A percentile compares a stretch with the other conserved stretches of the same genome.
Evolutionary conservation across 345 rosid genomes (phyloP).

Genomic region (Turnera subulata): DNA sequence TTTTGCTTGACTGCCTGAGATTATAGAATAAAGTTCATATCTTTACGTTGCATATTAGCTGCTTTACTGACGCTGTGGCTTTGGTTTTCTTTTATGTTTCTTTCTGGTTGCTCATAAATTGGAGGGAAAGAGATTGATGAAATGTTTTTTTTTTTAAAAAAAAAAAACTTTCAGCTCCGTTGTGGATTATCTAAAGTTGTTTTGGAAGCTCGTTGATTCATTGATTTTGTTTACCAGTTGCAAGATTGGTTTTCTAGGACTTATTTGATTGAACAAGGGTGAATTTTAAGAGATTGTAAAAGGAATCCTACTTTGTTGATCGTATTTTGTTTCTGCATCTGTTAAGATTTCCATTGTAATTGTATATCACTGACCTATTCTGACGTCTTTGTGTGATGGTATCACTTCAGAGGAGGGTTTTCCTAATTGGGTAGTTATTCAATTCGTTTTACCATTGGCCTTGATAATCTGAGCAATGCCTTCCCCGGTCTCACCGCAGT

Average conservation of each 20-base stretch:
- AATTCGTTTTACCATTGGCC: neutral
- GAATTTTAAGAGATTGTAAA: neutral
- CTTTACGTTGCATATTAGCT: too few relatives aligned
- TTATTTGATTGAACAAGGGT: neutral
- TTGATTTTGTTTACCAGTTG: neutral
- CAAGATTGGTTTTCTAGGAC: neutral
- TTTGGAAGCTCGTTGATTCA: slow-evolving; percentile 1
- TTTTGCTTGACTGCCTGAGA: too few relatives aligned
- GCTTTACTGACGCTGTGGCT: too few relatives aligned
- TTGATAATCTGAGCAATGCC: slow-evolving; percentile 50
- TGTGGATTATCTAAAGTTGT: too few relatives aligned
- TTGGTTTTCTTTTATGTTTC: too few relatives aligned
- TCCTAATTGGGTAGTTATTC: neutral
- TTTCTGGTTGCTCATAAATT: too few relatives aligned
- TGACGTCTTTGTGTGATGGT: neutral
- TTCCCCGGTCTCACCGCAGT: slow-evolving; percentile 64
- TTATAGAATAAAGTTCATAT: too few relatives aligned
- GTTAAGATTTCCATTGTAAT: neutral
- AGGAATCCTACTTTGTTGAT: neutral
- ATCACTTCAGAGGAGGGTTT: neutral
- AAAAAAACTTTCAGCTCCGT: neutral
- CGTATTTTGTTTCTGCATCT: neutral
- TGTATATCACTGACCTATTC: neutral
- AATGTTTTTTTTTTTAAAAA: neutral
- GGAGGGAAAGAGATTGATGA: too few relatives aligned